Conservation (phyloP, 495 filamentous ascomycete genomes). For the Terfezia claveryi region DNA sequence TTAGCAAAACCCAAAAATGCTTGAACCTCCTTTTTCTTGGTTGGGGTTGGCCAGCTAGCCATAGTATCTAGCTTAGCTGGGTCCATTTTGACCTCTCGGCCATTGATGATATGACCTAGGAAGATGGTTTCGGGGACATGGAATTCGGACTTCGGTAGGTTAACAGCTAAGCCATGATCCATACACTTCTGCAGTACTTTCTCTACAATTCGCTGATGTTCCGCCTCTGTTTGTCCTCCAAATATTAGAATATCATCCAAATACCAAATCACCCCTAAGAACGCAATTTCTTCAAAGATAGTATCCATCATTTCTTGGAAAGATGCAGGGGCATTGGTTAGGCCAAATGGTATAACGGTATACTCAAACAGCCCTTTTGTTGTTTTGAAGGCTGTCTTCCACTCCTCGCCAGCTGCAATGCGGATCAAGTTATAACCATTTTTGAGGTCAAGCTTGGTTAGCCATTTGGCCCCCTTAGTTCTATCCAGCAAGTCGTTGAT, state of each 20-base stretch:
- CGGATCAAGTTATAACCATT: constrained; percentile 23
- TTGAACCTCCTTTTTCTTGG: constrained; percentile 8
- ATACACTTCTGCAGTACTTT: constrained; percentile 4
- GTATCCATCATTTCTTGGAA: constrained; percentile 19
- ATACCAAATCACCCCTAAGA: constrained; percentile 16
- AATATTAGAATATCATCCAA: constrained; percentile 23
- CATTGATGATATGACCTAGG: constrained; percentile 2
- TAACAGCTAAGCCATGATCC: not conserved
- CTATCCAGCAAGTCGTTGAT: constrained; percentile 19
- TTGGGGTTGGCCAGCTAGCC: constrained; percentile 1
- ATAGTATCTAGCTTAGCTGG: constrained; percentile 1
- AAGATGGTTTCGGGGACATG: constrained; percentile 1
- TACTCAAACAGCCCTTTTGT: constrained; percentile 17
- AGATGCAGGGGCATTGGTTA: constrained; percentile 16
- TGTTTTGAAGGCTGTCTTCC: constrained; percentile 20
- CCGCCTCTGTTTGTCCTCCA: constrained; percentile 3
- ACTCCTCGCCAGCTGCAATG: constrained; percentile 18
- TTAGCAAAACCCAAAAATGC: constrained; percentile 11
- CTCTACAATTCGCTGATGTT: constrained; percentile 6
- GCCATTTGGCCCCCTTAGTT: constrained; percentile 4
- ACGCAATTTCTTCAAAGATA: constrained; percentile 7
- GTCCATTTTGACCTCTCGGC: constrained; percentile 1
- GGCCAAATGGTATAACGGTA: constrained; percentile 17
- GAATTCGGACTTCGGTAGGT: constrained; percentile 4
- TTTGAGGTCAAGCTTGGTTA: constrained; percentile 23